Evolutionary conservation across 1,284 basidiomycete species (phyloP), one percentile per base, ranked within the genome.

Genomic region (Erythrobasidium hasegawianum): DNA sequence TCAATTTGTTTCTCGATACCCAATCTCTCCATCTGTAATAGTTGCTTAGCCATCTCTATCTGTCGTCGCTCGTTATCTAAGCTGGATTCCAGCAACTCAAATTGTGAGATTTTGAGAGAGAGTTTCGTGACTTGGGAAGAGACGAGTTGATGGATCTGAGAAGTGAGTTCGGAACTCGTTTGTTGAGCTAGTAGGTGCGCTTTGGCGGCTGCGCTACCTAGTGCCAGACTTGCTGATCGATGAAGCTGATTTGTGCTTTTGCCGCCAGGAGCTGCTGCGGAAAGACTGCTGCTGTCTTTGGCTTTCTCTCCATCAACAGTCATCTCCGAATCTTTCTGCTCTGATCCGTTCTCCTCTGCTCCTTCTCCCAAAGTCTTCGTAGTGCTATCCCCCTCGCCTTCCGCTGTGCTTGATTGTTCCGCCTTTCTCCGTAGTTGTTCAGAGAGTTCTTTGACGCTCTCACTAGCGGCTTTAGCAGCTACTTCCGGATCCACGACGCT

Each of bases 391-490:
- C 67, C n/a, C 67, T 70, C 67, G 40, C 71, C 69, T 57, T 68
- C 71, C 72, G 71, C 54, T 26, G 16, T 73, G 75, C 8, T 75
- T 74, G 65, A 62, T 71, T n/a, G 71, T 70, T 49, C 79, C 61
- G 82, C 81, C 50, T 83, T 84, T 71, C 83, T 82, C 64, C 86
- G 87, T 54, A 95, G 80, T 50, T 87, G 86, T 67, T 86, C 72
- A 29, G 77, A 77, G 47, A 81, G 72, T 73, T 83, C 81, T 14
- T 81, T 89, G 54, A 97, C 79, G 0, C 92, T 92, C 5, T 87
- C 87, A 77, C 94, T 94, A 9, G 95, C 93, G 0, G 92, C 94
- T 64, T 94, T 92, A 0, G 91, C 89, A 0, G 94, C 95, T 4
- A 97, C 88, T 0, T 88, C 87, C 0, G 93, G 92, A 16, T 86